Evolutionary conservation across 352 stramenopile genomes (phyloP).

Genomic region (Plasmopara viticola): DNA sequence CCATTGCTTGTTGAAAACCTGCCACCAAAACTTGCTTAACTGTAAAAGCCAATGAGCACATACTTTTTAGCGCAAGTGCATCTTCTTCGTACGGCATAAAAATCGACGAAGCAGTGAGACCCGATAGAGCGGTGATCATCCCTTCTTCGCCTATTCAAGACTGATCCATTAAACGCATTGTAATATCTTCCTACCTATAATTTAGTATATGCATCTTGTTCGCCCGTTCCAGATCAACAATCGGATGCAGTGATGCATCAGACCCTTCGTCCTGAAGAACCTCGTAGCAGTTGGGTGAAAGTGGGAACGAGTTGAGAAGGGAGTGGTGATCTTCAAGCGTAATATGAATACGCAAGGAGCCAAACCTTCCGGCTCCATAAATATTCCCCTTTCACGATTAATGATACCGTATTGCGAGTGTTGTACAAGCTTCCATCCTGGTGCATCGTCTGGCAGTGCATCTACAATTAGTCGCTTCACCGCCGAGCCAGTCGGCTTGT

Average conservation of each 20-base stretch:
- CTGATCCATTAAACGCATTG: too few relatives aligned
- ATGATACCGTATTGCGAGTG: constrained; percentile 3
- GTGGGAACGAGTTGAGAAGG: background rate
- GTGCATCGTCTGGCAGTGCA: background rate
- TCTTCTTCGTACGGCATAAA: background rate
- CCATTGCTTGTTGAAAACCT: background rate
- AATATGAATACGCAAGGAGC: background rate
- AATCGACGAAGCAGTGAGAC: background rate
- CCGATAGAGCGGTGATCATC: background rate
- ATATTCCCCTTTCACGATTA: background rate
- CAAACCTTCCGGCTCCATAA: background rate
- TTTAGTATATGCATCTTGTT: background rate
- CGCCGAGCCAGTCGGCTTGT: background rate
- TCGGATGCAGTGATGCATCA: background rate
- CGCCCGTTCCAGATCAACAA: background rate
- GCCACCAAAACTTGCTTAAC: background rate
- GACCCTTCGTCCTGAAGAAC: background rate
- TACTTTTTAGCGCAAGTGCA: background rate
- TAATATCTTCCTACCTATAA: too few relatives aligned
- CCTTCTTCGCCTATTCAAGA: background rate
- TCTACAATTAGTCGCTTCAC: background rate
- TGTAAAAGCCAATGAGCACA: background rate
- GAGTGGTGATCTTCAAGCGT: background rate
- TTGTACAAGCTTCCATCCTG: background rate
- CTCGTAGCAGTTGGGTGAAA: background rate